Evolutionary conservation across 345 rosid genomes (phyloP).

Genomic region (Gossypium raimondii): DNA sequence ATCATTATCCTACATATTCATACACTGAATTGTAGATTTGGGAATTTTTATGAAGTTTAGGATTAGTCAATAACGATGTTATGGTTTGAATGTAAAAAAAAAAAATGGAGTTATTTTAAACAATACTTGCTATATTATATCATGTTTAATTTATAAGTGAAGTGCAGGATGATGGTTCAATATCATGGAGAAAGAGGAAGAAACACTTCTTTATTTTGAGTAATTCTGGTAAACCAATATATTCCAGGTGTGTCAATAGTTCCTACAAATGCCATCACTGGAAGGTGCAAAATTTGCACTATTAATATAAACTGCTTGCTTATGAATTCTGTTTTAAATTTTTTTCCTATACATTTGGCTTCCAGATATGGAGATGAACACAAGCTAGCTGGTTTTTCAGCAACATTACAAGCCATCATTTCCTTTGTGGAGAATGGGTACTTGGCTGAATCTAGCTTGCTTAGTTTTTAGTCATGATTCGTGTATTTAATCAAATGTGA

Average conservation of each 20-base stretch:
- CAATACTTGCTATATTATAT: conserved; percentile 12
- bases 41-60: not conserved
- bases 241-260: conserved; percentile 63
- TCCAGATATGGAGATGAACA: conserved; percentile 95
- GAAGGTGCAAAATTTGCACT: not conserved
- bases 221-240: conserved; percentile 96
- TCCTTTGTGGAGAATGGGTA: conserved; percentile 97
- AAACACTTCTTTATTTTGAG: conserved; percentile 96
- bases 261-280: not conserved
- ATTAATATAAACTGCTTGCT: not conserved
- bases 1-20: not conserved
- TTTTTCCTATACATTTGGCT: conserved; percentile 14
- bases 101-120: not conserved
- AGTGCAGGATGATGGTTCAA: conserved; percentile 95
- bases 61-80: not conserved
- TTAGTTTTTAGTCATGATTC: conserved; percentile 5
- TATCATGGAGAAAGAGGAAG: conserved; percentile 98
- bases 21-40: not conserved
- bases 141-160: conserved; percentile 35
- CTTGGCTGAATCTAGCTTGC: conserved; percentile 23
- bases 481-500: not conserved
- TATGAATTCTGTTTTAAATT: not conserved
- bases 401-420: conserved; percentile 96
- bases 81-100: not conserved
- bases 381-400: conserved; percentile 98